A percentile compares a stretch with the other conserved stretches of the same genome.
Evolutionary conservation across 2,329 filamentous ascomycete genomes (phyloP).

Genomic region (Epichloe sylvatica): DNA sequence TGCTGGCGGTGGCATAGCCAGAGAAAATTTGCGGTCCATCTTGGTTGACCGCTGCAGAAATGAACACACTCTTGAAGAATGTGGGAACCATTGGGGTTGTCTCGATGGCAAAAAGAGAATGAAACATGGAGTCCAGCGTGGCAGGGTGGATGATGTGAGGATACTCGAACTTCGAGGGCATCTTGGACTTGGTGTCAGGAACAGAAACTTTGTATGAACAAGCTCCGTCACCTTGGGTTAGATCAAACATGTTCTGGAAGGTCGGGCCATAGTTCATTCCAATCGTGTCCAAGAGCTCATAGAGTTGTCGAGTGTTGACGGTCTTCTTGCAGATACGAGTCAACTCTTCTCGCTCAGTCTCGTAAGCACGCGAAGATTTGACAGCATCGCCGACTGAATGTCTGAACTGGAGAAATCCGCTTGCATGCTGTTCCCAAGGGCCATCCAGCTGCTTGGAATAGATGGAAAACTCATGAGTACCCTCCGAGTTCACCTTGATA

Average conservation of each 20-base stretch:
- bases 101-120: slow-evolving; percentile 34
- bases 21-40: slow-evolving; percentile 21
- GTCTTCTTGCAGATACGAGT: slow-evolving; percentile 18
- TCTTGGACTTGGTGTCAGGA: slow-evolving; percentile 35
- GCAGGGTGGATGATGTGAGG: slow-evolving; percentile 43
- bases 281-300: slow-evolving; percentile 34
- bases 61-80: slow-evolving; percentile 29
- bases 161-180: slow-evolving; percentile 41
- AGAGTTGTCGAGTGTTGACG: slow-evolving; percentile 31
- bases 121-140: slow-evolving; percentile 42
- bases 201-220: slow-evolving; percentile 27
- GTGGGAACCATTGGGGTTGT: slow-evolving; percentile 36
- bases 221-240: slow-evolving; percentile 17
- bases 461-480: slow-evolving; percentile 25
- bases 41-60: slow-evolving; percentile 26
- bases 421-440: slow-evolving; percentile 31
- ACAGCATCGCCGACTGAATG: slow-evolving; percentile 12
- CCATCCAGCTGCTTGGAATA: slow-evolving; percentile 29
- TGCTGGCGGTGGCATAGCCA: slow-evolving; percentile 27
- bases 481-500: slow-evolving; percentile 19
- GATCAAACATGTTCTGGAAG: slow-evolving; percentile 33
- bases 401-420: slow-evolving; percentile 18
- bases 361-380: slow-evolving; percentile 10
- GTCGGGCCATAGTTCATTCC: slow-evolving; percentile 37
- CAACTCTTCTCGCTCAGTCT: slow-evolving; percentile 12